A percentile compares a stretch with the other conserved stretches of the same genome.
Conservation (phyloP, 73 alveolate genomes). For the Paramecium caudatum region DNA sequence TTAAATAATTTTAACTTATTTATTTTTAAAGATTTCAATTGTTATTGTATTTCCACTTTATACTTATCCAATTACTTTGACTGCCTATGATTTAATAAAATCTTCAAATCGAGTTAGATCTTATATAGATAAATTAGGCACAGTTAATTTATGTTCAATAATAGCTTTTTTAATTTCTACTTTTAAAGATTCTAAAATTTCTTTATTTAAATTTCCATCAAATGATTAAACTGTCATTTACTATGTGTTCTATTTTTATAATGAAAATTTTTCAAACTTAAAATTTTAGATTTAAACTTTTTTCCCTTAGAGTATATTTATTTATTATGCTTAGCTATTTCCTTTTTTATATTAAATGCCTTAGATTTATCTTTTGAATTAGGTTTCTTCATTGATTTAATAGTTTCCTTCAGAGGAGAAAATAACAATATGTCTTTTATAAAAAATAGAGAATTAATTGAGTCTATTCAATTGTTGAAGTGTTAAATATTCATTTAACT, state of each 20-base stretch:
- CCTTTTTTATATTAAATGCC: neutral
- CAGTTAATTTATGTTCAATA: neutral
- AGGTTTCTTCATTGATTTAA: slow-evolving; percentile 39
- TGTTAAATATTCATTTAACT: neutral
- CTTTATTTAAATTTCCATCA: neutral
- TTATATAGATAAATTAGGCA: neutral
- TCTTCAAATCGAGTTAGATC: neutral
- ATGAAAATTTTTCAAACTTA: too few relatives aligned
- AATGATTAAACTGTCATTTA: neutral
- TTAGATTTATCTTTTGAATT: neutral
- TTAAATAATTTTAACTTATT: neutral
- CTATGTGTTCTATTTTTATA: too few relatives aligned
- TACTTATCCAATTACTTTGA: neutral
- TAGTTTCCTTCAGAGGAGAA: neutral
- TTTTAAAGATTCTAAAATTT: neutral
- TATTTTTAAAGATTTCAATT: slow-evolving; percentile 2
- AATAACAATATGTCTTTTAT: neutral
- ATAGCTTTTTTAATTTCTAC: neutral
- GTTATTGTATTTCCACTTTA: neutral
- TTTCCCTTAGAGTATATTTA: too few relatives aligned
- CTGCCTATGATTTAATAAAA: neutral
- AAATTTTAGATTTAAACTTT: too few relatives aligned
- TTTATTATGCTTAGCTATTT: neutral
- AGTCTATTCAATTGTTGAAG: neutral
- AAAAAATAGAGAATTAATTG: neutral